phyloP scores from a whole-genome alignment of 331 rosid species.

The Pyracantha coccinea region DNA sequence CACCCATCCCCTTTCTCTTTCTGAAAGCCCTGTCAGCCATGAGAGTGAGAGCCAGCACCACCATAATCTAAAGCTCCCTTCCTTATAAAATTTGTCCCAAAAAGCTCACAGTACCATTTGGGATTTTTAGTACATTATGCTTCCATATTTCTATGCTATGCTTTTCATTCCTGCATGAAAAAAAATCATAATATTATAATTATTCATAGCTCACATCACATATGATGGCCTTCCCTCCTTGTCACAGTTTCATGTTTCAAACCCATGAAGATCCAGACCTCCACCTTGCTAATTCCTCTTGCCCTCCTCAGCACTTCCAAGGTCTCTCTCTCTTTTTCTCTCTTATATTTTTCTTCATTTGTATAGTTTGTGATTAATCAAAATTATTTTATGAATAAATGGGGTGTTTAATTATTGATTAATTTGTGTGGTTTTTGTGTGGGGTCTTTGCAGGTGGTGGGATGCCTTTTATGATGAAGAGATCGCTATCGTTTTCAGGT shows the following conservation, averaged over 20 bases:
- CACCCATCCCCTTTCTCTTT: conserved; percentile 31
- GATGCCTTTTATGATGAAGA: conserved; percentile 58
- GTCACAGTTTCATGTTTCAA: conserved; percentile 70
- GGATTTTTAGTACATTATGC: background rate
- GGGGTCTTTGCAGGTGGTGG: conserved; percentile 26
- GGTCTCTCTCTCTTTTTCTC: conserved; percentile 17
- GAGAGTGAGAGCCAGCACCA: conserved; percentile 73
- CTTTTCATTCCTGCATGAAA: conserved; percentile 1
- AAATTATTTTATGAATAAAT: background rate
- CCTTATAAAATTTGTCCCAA: conserved; percentile 16
- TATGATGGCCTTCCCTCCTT: conserved; percentile 61
- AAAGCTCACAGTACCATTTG: background rate
- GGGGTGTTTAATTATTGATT: background rate
- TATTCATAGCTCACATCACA: background rate
- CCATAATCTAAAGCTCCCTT: conserved; percentile 17
- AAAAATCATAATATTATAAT: background rate
- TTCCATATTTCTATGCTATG: background rate
- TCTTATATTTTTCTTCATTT: background rate
- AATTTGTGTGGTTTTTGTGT: background rate
- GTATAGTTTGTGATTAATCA: background rate
- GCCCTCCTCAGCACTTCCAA: conserved; percentile 55
- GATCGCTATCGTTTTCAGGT: conserved; percentile 88
- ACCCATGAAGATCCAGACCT: conserved; percentile 34
- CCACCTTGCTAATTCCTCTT: conserved; percentile 24
- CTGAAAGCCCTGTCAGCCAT: conserved; percentile 72